Evolutionary conservation across 305 asterid species (phyloP).

Genomic region (Ruellia speciosa): DNA sequence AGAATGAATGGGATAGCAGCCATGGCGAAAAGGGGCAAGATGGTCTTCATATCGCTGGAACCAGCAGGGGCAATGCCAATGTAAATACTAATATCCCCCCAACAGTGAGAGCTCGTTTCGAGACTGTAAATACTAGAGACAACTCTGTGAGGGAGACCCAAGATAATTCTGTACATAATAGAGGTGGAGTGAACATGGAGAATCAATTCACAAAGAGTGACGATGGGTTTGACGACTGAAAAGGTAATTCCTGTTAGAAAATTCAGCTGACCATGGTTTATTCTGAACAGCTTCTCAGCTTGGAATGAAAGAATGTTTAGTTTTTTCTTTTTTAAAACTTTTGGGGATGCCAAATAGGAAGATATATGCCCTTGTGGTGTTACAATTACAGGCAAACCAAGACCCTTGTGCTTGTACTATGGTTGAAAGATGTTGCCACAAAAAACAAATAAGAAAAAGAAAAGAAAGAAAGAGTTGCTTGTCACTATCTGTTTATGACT

Average conservation of each 20-base stretch:
- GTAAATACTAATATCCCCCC: constrained; percentile 48
- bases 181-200: constrained; percentile 34
- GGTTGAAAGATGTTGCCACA: no score
- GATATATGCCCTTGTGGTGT: no score
- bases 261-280: background rate
- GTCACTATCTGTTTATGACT: background rate
- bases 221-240: background rate
- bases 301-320: background rate
- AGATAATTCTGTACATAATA: constrained; percentile 49
- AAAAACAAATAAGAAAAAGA: no score
- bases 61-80: constrained; percentile 35
- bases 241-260: background rate
- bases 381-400: no score
- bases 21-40: constrained; percentile 27
- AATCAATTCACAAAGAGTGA: constrained; percentile 27
- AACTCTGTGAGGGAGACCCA: constrained; percentile 28
- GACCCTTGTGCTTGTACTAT: background rate
- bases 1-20: constrained; percentile 26
- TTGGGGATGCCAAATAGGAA: background rate
- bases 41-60: constrained; percentile 38
- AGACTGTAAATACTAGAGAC: constrained; percentile 54
- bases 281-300: background rate
- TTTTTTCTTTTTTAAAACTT: background rate
- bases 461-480: background rate
- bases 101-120: constrained; percentile 28